Evolutionary conservation across 345 rosid species (phyloP).

Genomic region (Populus deltoides): DNA sequence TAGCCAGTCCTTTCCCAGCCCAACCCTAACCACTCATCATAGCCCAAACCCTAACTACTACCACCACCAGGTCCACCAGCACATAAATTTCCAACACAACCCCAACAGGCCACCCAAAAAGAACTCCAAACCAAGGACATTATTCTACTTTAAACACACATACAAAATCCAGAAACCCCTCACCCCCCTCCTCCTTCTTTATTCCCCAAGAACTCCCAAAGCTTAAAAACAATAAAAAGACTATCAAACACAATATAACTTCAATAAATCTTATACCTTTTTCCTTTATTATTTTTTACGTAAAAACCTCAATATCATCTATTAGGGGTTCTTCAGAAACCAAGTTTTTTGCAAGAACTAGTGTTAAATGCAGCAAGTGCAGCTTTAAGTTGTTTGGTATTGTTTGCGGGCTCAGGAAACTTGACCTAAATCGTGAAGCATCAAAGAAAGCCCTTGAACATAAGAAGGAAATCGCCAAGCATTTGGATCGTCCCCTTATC

Average conservation of each 20-base stretch:
- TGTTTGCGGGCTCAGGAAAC: constrained; percentile 85
- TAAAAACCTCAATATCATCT: too few species aligned
- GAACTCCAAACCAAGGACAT: not conserved
- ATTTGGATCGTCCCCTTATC: constrained; percentile 7
- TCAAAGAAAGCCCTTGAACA: constrained; percentile 89
- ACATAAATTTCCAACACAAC: not conserved
- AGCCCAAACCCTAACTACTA: not conserved
- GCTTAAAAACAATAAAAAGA: too few species aligned
- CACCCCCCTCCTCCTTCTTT: too few species aligned
- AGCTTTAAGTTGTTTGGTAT: constrained; percentile 80
- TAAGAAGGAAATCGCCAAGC: constrained; percentile 87
- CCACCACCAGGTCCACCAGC: not conserved
- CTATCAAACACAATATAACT: too few species aligned
- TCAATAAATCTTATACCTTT: too few species aligned
- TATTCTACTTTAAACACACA: not conserved
- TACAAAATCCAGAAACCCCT: constrained; percentile 19
- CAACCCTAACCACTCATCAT: not conserved
- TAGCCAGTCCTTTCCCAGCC: not conserved
- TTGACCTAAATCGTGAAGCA: constrained; percentile 93
- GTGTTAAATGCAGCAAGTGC: constrained; percentile 95
- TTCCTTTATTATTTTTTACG: too few species aligned
- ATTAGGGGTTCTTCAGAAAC: constrained; percentile 60
- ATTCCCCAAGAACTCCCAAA: too few species aligned
- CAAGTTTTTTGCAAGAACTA: constrained; percentile 69
- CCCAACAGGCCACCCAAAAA: not conserved